These are phyloP conservation scores for Claviceps monticola DNA, from an alignment of 2,329 filamentous ascomycete genomes.

Conservation along the genomic window DNA sequence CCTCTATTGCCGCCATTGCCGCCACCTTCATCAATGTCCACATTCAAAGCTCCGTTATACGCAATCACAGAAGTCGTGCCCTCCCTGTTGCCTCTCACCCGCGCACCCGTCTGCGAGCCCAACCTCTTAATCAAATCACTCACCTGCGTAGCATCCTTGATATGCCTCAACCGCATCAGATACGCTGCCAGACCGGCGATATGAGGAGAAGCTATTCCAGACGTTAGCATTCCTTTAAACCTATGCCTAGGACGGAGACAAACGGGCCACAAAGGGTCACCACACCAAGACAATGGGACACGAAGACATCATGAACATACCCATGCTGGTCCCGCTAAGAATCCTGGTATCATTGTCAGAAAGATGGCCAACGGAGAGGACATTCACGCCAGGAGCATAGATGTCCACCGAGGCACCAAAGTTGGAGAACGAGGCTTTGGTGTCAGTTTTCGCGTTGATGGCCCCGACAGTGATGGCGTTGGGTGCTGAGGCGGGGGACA, in stretches of 20 bases:
- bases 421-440: slow-evolving; percentile 42
- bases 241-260: too few species aligned
- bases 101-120: slow-evolving; percentile 30
- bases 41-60: slow-evolving; percentile 35
- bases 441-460: slow-evolving; percentile 36
- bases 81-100: slow-evolving; percentile 25
- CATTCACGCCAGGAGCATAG: slow-evolving; percentile 41
- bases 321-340: slow-evolving; percentile 46
- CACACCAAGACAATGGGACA: background rate
- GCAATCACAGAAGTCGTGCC: slow-evolving; percentile 40
- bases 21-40: slow-evolving; percentile 5
- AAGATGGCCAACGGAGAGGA: slow-evolving; percentile 39
- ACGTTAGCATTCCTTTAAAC: background rate
- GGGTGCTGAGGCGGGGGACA: slow-evolving; percentile 40
- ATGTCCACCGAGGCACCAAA: slow-evolving; percentile 39
- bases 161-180: slow-evolving; percentile 42
- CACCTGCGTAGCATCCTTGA: slow-evolving; percentile 25
- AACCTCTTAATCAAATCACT: slow-evolving; percentile 38
- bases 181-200: slow-evolving; percentile 56
- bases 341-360: slow-evolving; percentile 29
- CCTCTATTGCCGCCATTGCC: background rate
- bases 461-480: slow-evolving; percentile 46
- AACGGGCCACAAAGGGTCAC: background rate
- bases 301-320: slow-evolving; percentile 10
- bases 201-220: slow-evolving; percentile 43